Evolutionary conservation across 2,329 filamentous ascomycete species (phyloP).

Genomic region (Claviceps spartinae): DNA sequence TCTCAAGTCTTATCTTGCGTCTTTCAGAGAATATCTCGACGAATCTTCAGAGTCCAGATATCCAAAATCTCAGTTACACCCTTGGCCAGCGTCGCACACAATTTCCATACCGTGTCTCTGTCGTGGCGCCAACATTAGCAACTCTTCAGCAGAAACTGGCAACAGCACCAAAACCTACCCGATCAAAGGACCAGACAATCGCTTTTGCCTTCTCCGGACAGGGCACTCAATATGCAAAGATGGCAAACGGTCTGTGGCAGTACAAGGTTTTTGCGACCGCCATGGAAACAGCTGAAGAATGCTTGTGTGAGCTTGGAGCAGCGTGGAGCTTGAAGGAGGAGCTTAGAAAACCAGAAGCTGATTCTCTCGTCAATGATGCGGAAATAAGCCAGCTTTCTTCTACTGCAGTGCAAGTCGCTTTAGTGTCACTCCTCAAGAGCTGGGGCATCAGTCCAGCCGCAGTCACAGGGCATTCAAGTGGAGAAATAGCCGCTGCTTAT

Average conservation of each 20-base stretch:
- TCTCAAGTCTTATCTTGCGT: slow-evolving; percentile 10
- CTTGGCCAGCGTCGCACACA: slow-evolving; percentile 17
- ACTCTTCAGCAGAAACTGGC: slow-evolving; percentile 6
- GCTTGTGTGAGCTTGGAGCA: neutral
- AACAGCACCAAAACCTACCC: neutral
- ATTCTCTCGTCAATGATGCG: neutral
- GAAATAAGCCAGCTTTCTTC: slow-evolving; percentile 13
- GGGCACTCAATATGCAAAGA: slow-evolving; percentile 18
- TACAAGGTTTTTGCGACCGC: neutral
- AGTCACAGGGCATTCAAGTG: slow-evolving; percentile 19
- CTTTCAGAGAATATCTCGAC: slow-evolving; percentile 12
- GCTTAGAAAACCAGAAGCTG: neutral
- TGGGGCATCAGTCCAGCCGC: slow-evolving; percentile 14
- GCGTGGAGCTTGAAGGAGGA: neutral
- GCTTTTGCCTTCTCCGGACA: slow-evolving; percentile 20
- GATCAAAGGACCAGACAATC: neutral
- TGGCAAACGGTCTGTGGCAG: slow-evolving; percentile 1
- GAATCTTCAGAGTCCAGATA: neutral
- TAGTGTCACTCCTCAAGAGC: slow-evolving; percentile 16
- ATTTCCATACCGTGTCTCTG: slow-evolving; percentile 9
- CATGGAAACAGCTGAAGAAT: neutral
- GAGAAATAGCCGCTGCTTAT: slow-evolving; percentile 23
- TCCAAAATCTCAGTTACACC: slow-evolving; percentile 14
- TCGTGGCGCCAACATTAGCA: slow-evolving; percentile 15
- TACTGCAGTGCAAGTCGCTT: slow-evolving; percentile 23